Conservation (phyloP, 176 grass and related monocot species). For the Phoenix roebelenii region DNA sequence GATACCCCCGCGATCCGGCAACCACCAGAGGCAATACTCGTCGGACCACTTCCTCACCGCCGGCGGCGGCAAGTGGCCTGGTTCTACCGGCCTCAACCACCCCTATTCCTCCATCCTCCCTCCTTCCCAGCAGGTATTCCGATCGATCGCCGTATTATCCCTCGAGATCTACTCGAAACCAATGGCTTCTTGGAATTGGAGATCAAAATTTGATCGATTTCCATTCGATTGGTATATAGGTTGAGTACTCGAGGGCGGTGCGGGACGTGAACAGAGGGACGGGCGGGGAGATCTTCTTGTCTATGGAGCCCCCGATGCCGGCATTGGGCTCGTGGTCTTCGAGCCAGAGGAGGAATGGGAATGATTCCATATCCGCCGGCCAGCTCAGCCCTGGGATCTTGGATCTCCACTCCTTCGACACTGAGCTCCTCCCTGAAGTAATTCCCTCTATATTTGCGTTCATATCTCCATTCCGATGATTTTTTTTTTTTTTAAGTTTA, state of each 20-base stretch:
- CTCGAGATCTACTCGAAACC: constrained; percentile 19
- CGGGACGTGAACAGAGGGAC: constrained; percentile 41
- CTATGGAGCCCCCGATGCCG: constrained; percentile 66
- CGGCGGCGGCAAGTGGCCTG: constrained; percentile 26
- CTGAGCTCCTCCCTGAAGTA: constrained; percentile 89
- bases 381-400: constrained; percentile 86
- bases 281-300: constrained; percentile 60
- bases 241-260: constrained; percentile 23
- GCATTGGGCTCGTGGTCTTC: constrained; percentile 29
- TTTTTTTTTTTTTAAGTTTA: background rate
- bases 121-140: constrained; percentile 13
- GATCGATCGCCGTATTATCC: background rate
- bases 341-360: constrained; percentile 28
- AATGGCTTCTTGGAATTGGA: background rate
- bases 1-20: constrained; percentile 9
- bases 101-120: background rate
- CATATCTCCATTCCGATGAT: background rate
- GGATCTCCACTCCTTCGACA: constrained; percentile 88
- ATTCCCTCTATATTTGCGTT: constrained; percentile 13
- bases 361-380: constrained; percentile 19
- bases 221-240: background rate
- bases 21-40: constrained; percentile 46
- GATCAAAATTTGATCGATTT: too few species aligned
- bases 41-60: constrained; percentile 67
- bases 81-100: background rate